Conservation (phyloP, 1,139 yeast genomes). For the Kurtzmaniella natalensis region DNA sequence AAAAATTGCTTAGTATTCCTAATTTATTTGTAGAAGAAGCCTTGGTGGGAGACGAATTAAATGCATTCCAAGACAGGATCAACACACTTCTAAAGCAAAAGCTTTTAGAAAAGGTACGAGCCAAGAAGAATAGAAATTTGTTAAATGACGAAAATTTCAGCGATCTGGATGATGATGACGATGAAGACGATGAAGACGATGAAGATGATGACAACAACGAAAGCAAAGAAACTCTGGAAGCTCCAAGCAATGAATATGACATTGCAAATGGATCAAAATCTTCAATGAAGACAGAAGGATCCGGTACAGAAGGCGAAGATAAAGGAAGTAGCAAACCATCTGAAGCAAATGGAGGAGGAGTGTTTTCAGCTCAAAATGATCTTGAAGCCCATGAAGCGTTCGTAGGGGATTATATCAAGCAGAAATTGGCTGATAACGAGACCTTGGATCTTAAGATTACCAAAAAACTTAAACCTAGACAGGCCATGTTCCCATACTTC, state of each 20-base stretch:
- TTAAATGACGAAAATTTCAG: conserved; percentile 43
- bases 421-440: conserved; percentile 33
- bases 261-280: conserved; percentile 1
- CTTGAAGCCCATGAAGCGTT: conserved; percentile 41
- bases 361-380: conserved; percentile 18
- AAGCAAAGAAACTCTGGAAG: conserved; percentile 9
- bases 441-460: conserved; percentile 64
- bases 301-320: conserved; percentile 1
- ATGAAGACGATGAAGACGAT: conserved; percentile 39
- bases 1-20: conserved; percentile 28
- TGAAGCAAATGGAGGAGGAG: conserved; percentile 1
- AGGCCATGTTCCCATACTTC: conserved; percentile 74
- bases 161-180: conserved; percentile 37
- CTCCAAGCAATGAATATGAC: conserved; percentile 2
- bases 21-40: conserved; percentile 44
- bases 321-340: not conserved
- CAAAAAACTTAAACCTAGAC: conserved; percentile 52
- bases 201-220: conserved; percentile 19
- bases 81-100: conserved; percentile 41
- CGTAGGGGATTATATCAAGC: conserved; percentile 36
- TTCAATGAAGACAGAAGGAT: not conserved
- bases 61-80: conserved; percentile 43
- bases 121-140: conserved; percentile 50
- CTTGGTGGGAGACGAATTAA: conserved; percentile 47
- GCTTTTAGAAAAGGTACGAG: conserved; percentile 50